Conservation (phyloP, 768 basidiomycete species). For the Lentinula lateritia region DNA sequence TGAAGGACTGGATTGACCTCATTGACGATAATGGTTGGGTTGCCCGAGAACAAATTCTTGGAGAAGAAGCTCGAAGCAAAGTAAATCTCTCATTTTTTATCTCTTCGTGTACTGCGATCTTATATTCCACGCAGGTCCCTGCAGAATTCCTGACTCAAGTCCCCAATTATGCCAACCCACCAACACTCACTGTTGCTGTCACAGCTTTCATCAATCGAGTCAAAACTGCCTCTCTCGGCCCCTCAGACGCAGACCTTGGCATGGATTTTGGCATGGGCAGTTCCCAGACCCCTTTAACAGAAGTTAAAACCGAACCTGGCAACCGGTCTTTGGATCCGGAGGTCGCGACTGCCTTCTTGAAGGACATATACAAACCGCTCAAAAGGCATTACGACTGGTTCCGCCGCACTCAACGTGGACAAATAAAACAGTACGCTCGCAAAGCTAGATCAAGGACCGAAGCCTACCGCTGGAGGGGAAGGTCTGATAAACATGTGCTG, state of each 20-base stretch:
- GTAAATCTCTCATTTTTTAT: constrained; percentile 19
- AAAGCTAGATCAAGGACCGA: constrained; percentile 82
- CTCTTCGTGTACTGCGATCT: not conserved
- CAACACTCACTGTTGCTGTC: constrained; percentile 90
- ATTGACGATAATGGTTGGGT: constrained; percentile 97
- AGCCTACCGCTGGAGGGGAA: constrained; percentile 92
- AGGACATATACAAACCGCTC: constrained; percentile 75
- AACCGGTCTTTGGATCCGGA: constrained; percentile 51
- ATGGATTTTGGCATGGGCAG: constrained; percentile 52
- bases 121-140: constrained; percentile 55
- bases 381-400: constrained; percentile 97
- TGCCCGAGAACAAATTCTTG: constrained; percentile 92
- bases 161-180: constrained; percentile 91
- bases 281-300: constrained; percentile 38
- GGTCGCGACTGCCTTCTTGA: constrained; percentile 63
- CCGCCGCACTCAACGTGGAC: constrained; percentile 87
- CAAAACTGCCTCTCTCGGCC: constrained; percentile 35
- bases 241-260: constrained; percentile 59
- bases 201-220: constrained; percentile 84
- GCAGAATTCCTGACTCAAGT: constrained; percentile 89
- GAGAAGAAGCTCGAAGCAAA: constrained; percentile 94
- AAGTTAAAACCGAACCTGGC: constrained; percentile 16
- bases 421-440: constrained; percentile 86
- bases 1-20: constrained; percentile 84
- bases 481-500: constrained; percentile 80